Evolutionary conservation across 768 basidiomycete genomes (phyloP).

Genomic region (Lactifluus volemus): DNA sequence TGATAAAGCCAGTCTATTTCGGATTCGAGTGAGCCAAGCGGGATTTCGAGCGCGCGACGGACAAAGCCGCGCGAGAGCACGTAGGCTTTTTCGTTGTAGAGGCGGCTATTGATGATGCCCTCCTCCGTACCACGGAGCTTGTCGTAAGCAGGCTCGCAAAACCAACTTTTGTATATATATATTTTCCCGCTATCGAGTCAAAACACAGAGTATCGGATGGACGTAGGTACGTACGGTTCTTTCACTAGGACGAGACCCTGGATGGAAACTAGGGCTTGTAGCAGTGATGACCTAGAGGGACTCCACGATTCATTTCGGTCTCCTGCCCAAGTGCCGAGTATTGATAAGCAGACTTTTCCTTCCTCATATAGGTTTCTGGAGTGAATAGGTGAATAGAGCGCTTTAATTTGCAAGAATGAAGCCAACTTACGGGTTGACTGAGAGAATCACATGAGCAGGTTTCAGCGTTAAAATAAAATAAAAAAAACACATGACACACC

Average conservation of each 20-base stretch:
- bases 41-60: constrained; percentile 78
- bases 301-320: constrained; percentile 87
- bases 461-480: background rate
- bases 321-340: constrained; percentile 87
- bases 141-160: constrained; percentile 89
- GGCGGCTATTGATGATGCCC: constrained; percentile 80
- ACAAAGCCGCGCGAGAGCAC: constrained; percentile 86
- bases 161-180: constrained; percentile 45
- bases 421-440: constrained; percentile 67
- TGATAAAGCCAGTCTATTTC: constrained; percentile 75
- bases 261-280: constrained; percentile 90
- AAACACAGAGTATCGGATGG: background rate
- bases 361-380: constrained; percentile 86
- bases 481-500: constrained; percentile 35
- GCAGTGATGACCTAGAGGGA: constrained; percentile 69
- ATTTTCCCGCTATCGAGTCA: background rate
- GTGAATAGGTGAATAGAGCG: background rate
- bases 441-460: background rate
- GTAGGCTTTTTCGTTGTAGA: constrained; percentile 91
- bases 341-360: constrained; percentile 89
- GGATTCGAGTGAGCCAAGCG: constrained; percentile 56
- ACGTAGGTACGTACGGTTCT: constrained; percentile 59
- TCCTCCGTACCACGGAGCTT: constrained; percentile 87
- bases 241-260: constrained; percentile 90
- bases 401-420: background rate